Percentiles rank a stretch among this genome's conserved stretches.
These are phyloP conservation scores for Saitoella complicata DNA, from an alignment of 805 yeast species.

Conservation along the genomic window DNA sequence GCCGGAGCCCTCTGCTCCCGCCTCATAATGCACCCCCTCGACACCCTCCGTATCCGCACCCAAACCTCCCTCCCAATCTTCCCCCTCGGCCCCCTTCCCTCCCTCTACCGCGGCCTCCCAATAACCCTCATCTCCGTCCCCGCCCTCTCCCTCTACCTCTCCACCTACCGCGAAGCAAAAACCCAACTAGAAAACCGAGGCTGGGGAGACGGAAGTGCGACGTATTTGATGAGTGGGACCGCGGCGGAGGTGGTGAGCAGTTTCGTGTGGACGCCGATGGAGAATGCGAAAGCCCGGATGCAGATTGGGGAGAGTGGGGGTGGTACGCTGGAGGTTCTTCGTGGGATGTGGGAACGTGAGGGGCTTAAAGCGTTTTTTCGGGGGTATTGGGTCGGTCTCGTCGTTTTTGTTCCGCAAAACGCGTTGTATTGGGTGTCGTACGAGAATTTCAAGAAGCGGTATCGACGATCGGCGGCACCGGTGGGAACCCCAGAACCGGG, in stretches of 20 bases:
- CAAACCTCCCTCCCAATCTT: constrained; percentile 26
- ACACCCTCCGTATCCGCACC: constrained; percentile 27
- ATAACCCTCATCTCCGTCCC: constrained; percentile 26
- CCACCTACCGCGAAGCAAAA: constrained; percentile 26
- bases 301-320: constrained; percentile 19
- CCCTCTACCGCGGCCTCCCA: constrained; percentile 26
- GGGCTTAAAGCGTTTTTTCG: constrained; percentile 69
- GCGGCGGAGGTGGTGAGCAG: constrained; percentile 25
- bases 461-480: background rate
- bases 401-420: constrained; percentile 25
- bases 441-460: constrained; percentile 13
- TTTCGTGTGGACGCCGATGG: constrained; percentile 30
- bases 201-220: constrained; percentile 21
- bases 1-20: too few relatives aligned
- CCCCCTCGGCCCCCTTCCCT: constrained; percentile 22
- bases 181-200: constrained; percentile 21
- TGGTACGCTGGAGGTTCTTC: constrained; percentile 12
- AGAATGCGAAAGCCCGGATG: constrained; percentile 29
- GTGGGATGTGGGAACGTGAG: constrained; percentile 35
- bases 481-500: too few relatives aligned
- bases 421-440: constrained; percentile 26
- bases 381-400: constrained; percentile 39
- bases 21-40: constrained; percentile 22
- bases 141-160: constrained; percentile 27
- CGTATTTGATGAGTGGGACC: constrained; percentile 24